Evolutionary conservation across 73 alveolate species (phyloP), one percentile per base, ranked within the genome.

Genomic region (Paramecium caudatum): DNA sequence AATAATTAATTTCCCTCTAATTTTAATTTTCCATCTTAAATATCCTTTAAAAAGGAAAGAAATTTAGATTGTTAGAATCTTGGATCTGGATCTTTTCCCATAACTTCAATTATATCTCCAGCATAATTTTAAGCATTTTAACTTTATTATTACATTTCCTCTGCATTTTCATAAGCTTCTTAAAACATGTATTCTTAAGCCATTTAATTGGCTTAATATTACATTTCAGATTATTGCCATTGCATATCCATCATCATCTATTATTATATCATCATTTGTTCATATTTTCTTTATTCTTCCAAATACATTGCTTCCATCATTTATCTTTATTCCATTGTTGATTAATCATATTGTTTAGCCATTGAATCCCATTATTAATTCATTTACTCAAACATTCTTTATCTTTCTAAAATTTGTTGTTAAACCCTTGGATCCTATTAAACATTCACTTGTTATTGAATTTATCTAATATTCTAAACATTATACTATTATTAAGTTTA

Each of bases 401-500:
- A 62, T 13, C 84, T 41, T 36, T 19, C 21, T 45, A 19, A 17
- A 12, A 61, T 62, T 5, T 8, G 13, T 23, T 43, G 23, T 19
- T 70, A 6, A 9, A 82, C 82, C 34, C 16, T 46, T 46, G 47
- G 48, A 33, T 46, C 82, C 15, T 82, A 25, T 30, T 46, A 15
- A n/a, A 82, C 78, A 17, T 17, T 30, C 8, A 30, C 30, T 30
- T 47, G 19, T 27, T 33, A 25, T 30, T 43, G 16, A 13, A 47
- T 82, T 30, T 82, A 47, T 47, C 91, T 82, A 82, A 82, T n/a
- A 30, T 62, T 17, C 55, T 86, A 63, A n/a, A 39, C 46, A 17
- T 33, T 0, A 32, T 86, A 86, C 93, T 86, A 86, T 23, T 86
- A 17, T 49, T 86, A 45, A 15, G 90, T 81, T 45, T 86, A 49